Evolutionary conservation across 495 filamentous ascomycete genomes (phyloP).

Genomic region (Penicillium dipodomyicola): DNA sequence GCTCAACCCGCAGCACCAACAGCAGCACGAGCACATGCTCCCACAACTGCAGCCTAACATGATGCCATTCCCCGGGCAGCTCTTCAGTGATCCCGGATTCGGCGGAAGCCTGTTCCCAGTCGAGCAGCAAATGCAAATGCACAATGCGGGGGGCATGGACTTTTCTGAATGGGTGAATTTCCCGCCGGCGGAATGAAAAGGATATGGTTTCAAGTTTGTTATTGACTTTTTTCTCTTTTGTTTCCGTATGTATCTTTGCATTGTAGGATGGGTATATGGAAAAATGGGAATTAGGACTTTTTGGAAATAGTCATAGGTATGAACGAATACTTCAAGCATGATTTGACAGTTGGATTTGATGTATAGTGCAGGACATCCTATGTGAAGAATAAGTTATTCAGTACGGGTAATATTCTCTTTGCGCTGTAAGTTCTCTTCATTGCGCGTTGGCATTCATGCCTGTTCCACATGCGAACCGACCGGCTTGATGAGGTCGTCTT

Average conservation of each 20-base stretch:
- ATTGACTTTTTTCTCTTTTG: neutral
- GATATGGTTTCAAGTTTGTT: neutral
- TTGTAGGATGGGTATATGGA: slow-evolving; percentile 4
- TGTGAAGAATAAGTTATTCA: neutral
- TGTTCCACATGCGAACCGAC: slow-evolving; percentile 27
- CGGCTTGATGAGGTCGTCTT: slow-evolving; percentile 32
- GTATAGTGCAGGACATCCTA: neutral
- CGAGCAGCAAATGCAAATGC: slow-evolving; percentile 34
- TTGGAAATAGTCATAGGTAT: slow-evolving; percentile 5
- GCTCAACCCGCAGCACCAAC: slow-evolving; percentile 17
- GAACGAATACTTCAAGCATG: neutral
- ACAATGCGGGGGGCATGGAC: slow-evolving; percentile 38
- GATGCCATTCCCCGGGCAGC: slow-evolving; percentile 44
- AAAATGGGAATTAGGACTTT: neutral
- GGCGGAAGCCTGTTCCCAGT: slow-evolving; percentile 40
- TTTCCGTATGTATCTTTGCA: slow-evolving; percentile 7
- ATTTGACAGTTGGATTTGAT: neutral
- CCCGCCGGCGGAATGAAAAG: slow-evolving; percentile 27
- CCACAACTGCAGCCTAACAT: slow-evolving; percentile 25
- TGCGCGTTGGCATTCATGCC: neutral
- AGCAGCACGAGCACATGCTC: slow-evolving; percentile 7
- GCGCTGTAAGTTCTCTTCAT: neutral
- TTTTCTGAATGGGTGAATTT: slow-evolving; percentile 50
- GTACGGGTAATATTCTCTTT: neutral
- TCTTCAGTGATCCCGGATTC: slow-evolving; percentile 40